A percentile compares a stretch with the other conserved stretches of the same genome.
Evolutionary conservation across 169 alveolate genomes (phyloP).

Genomic region (Plasmodium coatneyi): DNA sequence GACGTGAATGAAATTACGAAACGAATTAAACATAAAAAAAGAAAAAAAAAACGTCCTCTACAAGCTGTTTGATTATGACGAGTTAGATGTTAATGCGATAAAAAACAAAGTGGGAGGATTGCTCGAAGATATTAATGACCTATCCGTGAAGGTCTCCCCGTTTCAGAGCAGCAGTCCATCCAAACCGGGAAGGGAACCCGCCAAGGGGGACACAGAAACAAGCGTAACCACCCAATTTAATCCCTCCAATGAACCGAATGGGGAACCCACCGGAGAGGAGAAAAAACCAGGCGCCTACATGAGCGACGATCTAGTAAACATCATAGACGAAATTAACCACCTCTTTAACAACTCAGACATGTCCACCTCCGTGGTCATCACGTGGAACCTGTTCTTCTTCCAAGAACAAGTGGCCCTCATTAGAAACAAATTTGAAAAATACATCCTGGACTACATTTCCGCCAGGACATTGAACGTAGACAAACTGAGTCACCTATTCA

Average conservation of each 20-base stretch:
- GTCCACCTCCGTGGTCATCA: conserved; percentile 54
- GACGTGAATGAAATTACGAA: conserved; percentile 50
- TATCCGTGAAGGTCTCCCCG: conserved; percentile 1
- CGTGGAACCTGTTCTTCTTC: conserved; percentile 58
- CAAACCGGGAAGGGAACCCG: not conserved
- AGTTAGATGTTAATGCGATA: not conserved
- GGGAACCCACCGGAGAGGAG: not conserved
- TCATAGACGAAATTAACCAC: conserved; percentile 65
- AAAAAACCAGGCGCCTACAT: conserved; percentile 10
- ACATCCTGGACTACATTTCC: conserved; percentile 34
- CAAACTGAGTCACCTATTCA: conserved; percentile 21
- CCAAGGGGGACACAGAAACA: too few species aligned
- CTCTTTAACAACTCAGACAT: conserved; percentile 52
- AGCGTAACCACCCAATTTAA: not conserved
- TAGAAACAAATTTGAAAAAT: conserved; percentile 52
- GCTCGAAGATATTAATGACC: conserved; percentile 43
- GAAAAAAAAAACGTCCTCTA: conserved; percentile 53
- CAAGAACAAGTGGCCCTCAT: conserved; percentile 52
- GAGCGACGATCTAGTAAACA: conserved; percentile 58
- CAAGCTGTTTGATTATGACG: conserved; percentile 71
- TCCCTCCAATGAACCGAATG: not conserved
- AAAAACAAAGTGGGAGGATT: conserved; percentile 53
- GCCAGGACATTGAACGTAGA: conserved; percentile 35
- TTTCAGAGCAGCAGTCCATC: not conserved
- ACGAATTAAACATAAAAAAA: conserved; percentile 62